Base-by-base conservation (phyloP, 331 rosid genomes). In the Arachis monticola region DNA sequence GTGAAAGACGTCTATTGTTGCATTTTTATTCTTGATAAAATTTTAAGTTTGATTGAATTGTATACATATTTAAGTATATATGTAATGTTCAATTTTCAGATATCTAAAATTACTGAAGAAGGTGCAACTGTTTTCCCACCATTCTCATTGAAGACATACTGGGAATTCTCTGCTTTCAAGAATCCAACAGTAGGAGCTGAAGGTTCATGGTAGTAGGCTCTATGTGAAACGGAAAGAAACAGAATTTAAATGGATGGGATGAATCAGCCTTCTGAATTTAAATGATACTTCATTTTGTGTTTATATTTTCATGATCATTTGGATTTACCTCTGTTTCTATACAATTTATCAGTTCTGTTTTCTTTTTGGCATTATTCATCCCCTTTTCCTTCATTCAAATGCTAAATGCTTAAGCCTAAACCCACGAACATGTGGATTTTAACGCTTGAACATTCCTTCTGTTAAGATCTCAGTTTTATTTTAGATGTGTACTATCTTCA, bases 171-270 rank as follows among this genome's bases (percentile, higher is more conserved):
- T 55, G 88, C 98, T 42, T 92, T 92, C 69, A 78, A 80, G 79
- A 92, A 92, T 78, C 98, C 91, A 31, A 90, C 93, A 2, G 77
- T 68, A 32, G 98, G 95, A 42, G 96, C 95, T 12, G 98, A 90
- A 83, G 98, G 96, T 10, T 90, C 98, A n/a, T 90, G 98, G 98
- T 90, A 92, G 88, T 51, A 61, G 61, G 38, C 48, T 44, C 67
- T 66, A 10, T 56, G 32, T 7, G 61, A 59, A 51, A 50, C 30
- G 46, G 31, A 12, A 42, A 52, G 45, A 53, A 52, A 27, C 11
- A 7, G 44, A 42, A 44, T 6, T 13, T 65, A 44, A 32, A 66
- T 74, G 71, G 80, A 69, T 74, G 44, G 60, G 60, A 52, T 65
- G 74, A 57, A 57, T 9, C 64, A 35, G 11, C 56, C 52, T 67